Percentiles rank a stretch among this genome's conserved stretches.
phyloP scores from a whole-genome alignment of 306 rosid genomes.

The Prunus padus region DNA sequence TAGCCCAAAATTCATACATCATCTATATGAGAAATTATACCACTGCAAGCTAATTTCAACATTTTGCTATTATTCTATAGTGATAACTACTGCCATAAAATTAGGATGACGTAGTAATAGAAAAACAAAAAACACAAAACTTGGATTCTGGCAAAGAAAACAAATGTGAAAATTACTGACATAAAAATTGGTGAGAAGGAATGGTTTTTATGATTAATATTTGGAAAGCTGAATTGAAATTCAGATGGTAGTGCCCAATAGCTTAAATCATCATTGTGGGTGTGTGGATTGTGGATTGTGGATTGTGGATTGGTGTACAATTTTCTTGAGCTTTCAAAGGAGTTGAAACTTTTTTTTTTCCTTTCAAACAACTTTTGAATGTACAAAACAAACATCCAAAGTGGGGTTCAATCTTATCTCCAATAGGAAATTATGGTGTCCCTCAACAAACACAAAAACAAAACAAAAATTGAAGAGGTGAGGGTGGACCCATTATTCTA shows the following conservation, averaged over 20 bases:
- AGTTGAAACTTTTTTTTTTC: neutral
- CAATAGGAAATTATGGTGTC: conserved; percentile 30
- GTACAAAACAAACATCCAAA: conserved; percentile 27
- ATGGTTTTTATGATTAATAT: conserved; percentile 22
- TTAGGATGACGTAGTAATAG: too few species aligned
- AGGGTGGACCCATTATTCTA: neutral
- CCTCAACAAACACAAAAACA: conserved; percentile 28
- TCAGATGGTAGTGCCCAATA: conserved; percentile 28
- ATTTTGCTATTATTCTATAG: too few species aligned
- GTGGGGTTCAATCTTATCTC: conserved; percentile 47
- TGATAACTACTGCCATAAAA: too few species aligned
- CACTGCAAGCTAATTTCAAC: too few species aligned
- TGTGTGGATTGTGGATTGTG: conserved; percentile 3
- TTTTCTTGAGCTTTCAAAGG: conserved; percentile 11
- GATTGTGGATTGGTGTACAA: conserved; percentile 9
- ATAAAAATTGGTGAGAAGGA: conserved; percentile 1
- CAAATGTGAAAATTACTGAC: neutral
- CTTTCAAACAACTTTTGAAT: conserved; percentile 5
- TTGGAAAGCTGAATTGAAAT: conserved; percentile 21
- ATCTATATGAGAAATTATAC: too few species aligned
- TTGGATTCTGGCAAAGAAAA: neutral
- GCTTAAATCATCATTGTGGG: conserved; percentile 28
- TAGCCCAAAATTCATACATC: too few species aligned
- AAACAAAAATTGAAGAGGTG: neutral
- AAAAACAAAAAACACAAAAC: too few species aligned